Evolutionary conservation across 306 rosid genomes (phyloP), one percentile per base, ranked within the genome.

Genomic region (Cyclanthera cordifolia): DNA sequence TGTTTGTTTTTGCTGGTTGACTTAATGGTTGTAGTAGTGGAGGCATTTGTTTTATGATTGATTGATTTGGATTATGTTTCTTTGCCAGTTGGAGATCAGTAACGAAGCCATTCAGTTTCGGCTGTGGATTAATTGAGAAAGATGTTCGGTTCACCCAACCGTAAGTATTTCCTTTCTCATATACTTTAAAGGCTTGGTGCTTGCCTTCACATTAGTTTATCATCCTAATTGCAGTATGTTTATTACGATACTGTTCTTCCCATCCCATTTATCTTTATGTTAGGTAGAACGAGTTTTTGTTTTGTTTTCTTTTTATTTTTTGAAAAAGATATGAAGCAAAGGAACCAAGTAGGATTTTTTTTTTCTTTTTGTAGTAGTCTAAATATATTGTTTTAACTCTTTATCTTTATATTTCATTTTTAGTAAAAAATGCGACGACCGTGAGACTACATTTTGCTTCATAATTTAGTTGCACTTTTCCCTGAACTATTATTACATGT

Each of bases 131-230:
- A 34, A 55, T 19, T 14, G 34, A 68, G 56, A 67, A 82, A 30
- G 74, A 91, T 91, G 95, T 88, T 88, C 63, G 88, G 91, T 72
- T 84, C 95, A 67, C 64, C 89, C 60, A 88, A 75, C 83, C 88
- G 97, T 91, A 72, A 88, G 97, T 79, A 23, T 73, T 55, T 34
- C 32, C 37, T 69, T 51, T 64, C 13, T 67, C 49, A 25, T 67
- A 46, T 71, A 30, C 37, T 57, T 34, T 48, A 41, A 23, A 14
- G 51, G 15, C 16, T 37, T 37, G 43, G 27, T 60, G 68, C 49
- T 37, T 39, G 50, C 20, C 51, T 39, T 63, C 28, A 0, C 50
- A 21, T 21, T 24, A 15, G 13, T 15, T 66, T 66, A 37, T 46
- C 15, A 66, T 65, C 37, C 32, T 41, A 41, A 41, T 21, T 63